Evolutionary conservation across 202 grass and related monocot species (phyloP), one percentile per base, ranked within the genome.

Genomic region (Panicum hallii): DNA sequence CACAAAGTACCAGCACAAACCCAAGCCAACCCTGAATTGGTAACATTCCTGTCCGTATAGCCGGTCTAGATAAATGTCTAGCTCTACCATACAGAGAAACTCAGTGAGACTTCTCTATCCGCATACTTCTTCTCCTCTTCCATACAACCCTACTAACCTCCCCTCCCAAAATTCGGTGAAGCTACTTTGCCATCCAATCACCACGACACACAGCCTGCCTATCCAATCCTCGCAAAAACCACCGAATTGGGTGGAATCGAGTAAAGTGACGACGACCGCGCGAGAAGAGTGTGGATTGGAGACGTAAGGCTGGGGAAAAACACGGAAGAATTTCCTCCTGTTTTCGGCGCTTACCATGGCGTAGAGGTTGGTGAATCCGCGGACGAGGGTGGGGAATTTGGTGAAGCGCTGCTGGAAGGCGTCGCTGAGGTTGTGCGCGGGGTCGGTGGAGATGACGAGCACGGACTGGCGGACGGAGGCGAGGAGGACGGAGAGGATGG

Each of bases 391-490:
- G 87, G 97, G 97, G 92, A 99, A 93, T 90, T 97, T 97, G 90
- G 97, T 97, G 82, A 99, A 99, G 68, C 97, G 93, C 82, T 99
- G 97, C 86, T 99, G 91, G 87, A 99, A 99, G 56, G 97, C 92
- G 87, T 99, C 97, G 90, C 93, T 97, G 78, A 99, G 91, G 85
- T 99, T 99, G 84, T 99, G 97, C 5, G 97, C 97, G 49, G 97
- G 97, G 85, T 99, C 97, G 86, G 97, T 99, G 88, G 97, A 99
- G 86, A 99, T 99, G 76, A 99, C 69, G 69, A 99, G 97, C 45
- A 99, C 97, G 57, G 97, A 99, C 63, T 87, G 90, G 80, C 97
- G 97, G 20, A 88, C 93, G 84, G 81, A 76, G 56, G 97, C 86
- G 58, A 99, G 97, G 61, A 97, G 89, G 75, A 99, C 90, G 50